Evolutionary conservation across 768 basidiomycete species (phyloP).

Genomic region (Cyclocybe aegerita): DNA sequence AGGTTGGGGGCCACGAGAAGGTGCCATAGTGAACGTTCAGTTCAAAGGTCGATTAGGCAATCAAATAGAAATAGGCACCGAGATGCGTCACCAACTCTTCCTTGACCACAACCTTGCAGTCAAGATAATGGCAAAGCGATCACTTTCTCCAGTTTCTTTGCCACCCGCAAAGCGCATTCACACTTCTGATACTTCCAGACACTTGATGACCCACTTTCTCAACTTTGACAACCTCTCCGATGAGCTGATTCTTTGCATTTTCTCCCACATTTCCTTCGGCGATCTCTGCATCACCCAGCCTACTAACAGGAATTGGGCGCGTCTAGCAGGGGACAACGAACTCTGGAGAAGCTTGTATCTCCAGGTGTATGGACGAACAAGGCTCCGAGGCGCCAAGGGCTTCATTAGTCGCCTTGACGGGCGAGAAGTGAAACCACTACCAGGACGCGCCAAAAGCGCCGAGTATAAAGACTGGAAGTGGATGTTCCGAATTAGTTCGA

Average conservation of each 20-base stretch:
- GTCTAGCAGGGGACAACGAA: constrained; percentile 68
- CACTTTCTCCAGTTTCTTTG: constrained; percentile 45
- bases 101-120: neutral
- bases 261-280: constrained; percentile 63
- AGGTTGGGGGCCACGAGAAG: constrained; percentile 50
- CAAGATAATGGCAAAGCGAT: constrained; percentile 47
- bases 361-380: constrained; percentile 60
- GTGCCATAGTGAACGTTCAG: constrained; percentile 37
- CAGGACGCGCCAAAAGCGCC: constrained; percentile 43
- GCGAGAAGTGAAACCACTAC: constrained; percentile 57
- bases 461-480: constrained; percentile 71
- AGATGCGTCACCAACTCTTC: neutral
- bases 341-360: constrained; percentile 73
- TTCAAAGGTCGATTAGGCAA: neutral
- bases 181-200: constrained; percentile 9
- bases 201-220: constrained; percentile 15
- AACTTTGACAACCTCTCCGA: constrained; percentile 68
- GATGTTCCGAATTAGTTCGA: constrained; percentile 84
- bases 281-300: constrained; percentile 69
- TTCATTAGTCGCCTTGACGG: constrained; percentile 57
- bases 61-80: constrained; percentile 4
- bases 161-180: constrained; percentile 61
- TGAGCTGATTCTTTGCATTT: constrained; percentile 72
- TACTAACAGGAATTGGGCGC: constrained; percentile 63
- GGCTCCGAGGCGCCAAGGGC: constrained; percentile 68